Evolutionary conservation across 2,329 filamentous ascomycete species (phyloP).

Genomic region (Ceratocystis cacaofunesta): DNA sequence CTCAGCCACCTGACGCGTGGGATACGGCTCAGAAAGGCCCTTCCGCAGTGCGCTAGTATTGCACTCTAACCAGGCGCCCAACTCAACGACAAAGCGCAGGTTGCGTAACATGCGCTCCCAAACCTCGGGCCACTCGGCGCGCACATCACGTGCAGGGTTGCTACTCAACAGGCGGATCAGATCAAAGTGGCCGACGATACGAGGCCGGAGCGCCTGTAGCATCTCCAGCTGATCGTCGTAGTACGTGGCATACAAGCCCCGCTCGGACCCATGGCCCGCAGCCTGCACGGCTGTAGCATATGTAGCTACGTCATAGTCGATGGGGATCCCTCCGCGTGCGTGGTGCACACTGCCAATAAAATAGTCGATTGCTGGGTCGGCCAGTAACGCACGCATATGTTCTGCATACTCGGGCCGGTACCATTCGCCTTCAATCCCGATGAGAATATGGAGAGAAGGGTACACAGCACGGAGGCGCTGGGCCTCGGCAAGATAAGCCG

Average conservation of each 20-base stretch:
- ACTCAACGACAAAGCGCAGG: constrained; percentile 50
- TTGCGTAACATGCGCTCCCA: constrained; percentile 67
- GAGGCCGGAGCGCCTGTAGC: constrained; percentile 54
- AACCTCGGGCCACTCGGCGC: constrained; percentile 39
- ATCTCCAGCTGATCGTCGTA: constrained; percentile 79
- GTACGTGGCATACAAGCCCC: constrained; percentile 64
- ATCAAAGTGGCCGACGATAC: constrained; percentile 86
- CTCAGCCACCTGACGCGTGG: constrained; percentile 61
- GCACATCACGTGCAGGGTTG: constrained; percentile 47
- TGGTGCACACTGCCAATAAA: constrained; percentile 93
- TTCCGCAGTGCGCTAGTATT: constrained; percentile 82
- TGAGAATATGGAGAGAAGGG: constrained; percentile 56
- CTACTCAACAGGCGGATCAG: constrained; percentile 68
- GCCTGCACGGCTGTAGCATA: constrained; percentile 49
- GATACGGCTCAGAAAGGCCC: constrained; percentile 82
- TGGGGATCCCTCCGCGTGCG: constrained; percentile 65
- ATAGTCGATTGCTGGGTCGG: constrained; percentile 58
- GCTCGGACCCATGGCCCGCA: constrained; percentile 39
- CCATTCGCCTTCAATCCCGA: constrained; percentile 91
- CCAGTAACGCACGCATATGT: constrained; percentile 45
- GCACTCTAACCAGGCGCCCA: constrained; percentile 75
- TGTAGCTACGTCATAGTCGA: constrained; percentile 62
- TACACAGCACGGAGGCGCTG: constrained; percentile 57
- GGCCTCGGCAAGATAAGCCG: constrained; percentile 63
- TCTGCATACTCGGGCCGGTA: constrained; percentile 51